Evolutionary conservation across 371 early-diverging fungal species (phyloP).

Genomic region (Nematocida parisii): DNA sequence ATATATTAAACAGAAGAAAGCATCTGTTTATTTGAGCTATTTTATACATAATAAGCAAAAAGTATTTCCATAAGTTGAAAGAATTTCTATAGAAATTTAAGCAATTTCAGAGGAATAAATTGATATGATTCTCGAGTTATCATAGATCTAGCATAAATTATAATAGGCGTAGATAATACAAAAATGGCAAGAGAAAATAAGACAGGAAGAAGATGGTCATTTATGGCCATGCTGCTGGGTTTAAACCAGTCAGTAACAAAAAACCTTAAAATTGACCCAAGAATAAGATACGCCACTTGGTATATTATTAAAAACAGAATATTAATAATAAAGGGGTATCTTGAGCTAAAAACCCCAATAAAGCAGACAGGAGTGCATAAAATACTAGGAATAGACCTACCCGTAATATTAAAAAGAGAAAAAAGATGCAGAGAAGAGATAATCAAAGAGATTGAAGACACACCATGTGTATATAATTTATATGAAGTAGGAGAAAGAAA

Average conservation of each 20-base stretch:
- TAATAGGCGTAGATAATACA: too few species aligned
- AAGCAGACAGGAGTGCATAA: slow-evolving; percentile 43
- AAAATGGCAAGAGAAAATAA: slow-evolving; percentile 8
- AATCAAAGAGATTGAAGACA: slow-evolving; percentile 13
- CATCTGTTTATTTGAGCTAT: too few species aligned
- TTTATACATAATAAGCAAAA: too few species aligned
- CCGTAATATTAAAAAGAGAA: background rate
- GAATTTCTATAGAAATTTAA: too few species aligned
- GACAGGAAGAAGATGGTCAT: slow-evolving; percentile 54
- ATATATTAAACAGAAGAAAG: too few species aligned
- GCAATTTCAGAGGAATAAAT: too few species aligned
- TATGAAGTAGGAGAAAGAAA: slow-evolving; percentile 44
- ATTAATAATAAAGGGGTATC: slow-evolving; percentile 12
- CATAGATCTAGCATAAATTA: too few species aligned
- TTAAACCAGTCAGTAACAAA: background rate
- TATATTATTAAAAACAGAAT: background rate
- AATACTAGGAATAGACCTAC: slow-evolving; percentile 9
- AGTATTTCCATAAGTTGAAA: too few species aligned
- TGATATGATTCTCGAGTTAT: too few species aligned
- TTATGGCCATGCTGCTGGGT: background rate
- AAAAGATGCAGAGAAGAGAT: slow-evolving; percentile 31
- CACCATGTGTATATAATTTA: background rate
- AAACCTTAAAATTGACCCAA: background rate
- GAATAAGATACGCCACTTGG: slow-evolving; percentile 38
- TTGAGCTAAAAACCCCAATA: slow-evolving; percentile 44